Conservation (phyloP, 2,329 filamentous ascomycete species). For the Exophiala oligosperma region DNA sequence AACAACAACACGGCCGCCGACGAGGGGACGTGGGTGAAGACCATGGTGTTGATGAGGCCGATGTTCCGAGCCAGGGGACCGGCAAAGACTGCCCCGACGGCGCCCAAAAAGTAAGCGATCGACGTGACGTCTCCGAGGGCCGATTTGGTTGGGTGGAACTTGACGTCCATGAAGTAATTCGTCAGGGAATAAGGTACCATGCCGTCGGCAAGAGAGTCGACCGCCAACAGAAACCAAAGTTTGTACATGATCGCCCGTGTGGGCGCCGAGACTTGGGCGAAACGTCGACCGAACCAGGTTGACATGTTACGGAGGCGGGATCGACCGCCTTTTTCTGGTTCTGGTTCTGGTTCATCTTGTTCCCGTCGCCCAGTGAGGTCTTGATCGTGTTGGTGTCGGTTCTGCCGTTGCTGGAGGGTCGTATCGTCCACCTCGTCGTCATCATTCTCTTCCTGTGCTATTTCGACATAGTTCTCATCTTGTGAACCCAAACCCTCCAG, state of each 20-base stretch:
- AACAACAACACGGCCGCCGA: slow-evolving; percentile 63
- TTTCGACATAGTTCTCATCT: slow-evolving; percentile 24
- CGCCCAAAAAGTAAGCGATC: slow-evolving; percentile 54
- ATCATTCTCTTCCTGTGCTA: slow-evolving; percentile 28
- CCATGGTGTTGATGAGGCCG: slow-evolving; percentile 66
- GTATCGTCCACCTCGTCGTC: not conserved
- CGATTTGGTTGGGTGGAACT: slow-evolving; percentile 58
- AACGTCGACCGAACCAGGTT: slow-evolving; percentile 24
- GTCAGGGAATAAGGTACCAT: slow-evolving; percentile 62
- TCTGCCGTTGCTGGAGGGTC: not conserved
- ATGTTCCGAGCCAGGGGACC: slow-evolving; percentile 59
- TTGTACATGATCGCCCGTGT: slow-evolving; percentile 63
- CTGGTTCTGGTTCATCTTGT: not conserved
- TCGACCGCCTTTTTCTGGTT: not conserved
- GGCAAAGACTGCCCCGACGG: slow-evolving; percentile 57
- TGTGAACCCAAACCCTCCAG: slow-evolving; percentile 31
- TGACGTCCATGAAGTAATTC: slow-evolving; percentile 59
- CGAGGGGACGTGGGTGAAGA: slow-evolving; percentile 63
- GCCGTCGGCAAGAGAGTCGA: slow-evolving; percentile 66
- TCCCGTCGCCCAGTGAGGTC: not conserved
- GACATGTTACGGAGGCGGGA: not conserved
- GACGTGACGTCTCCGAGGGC: slow-evolving; percentile 62
- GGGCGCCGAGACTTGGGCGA: slow-evolving; percentile 58
- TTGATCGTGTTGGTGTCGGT: not conserved
- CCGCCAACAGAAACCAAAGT: slow-evolving; percentile 63